Conservation (phyloP, 331 rosid species). For the Arachis monticola region DNA sequence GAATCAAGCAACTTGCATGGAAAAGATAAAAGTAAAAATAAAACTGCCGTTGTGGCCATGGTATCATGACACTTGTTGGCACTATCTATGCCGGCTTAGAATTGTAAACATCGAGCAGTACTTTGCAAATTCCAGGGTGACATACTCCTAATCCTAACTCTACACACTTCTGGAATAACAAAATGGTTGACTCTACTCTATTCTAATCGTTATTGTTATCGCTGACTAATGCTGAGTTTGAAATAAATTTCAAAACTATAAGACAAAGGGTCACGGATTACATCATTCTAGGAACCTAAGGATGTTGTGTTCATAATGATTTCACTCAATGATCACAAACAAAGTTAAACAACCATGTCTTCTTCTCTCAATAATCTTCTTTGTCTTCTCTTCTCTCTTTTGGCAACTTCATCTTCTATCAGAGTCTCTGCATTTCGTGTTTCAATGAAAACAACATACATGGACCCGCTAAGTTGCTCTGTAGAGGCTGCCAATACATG, state of each 20-base stretch:
- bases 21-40: not conserved
- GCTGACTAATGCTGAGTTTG: constrained; percentile 12
- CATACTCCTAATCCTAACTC: not conserved
- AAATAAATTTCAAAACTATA: constrained; percentile 9
- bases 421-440: not conserved
- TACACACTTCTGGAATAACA: constrained; percentile 17
- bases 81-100: constrained; percentile 5
- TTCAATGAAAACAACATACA: not conserved
- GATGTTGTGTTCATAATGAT: constrained; percentile 3
- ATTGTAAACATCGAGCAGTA: constrained; percentile 34
- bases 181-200: constrained; percentile 10
- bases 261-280: constrained; percentile 11
- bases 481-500: constrained; percentile 39
- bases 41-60: not conserved
- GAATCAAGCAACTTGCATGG: not conserved
- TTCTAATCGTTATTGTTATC: not conserved
- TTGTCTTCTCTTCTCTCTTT: constrained; percentile 42
- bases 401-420: constrained; percentile 26
- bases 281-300: constrained; percentile 19
- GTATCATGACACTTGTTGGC: not conserved
- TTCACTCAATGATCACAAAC: too few species aligned
- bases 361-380: constrained; percentile 37
- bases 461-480: constrained; percentile 54
- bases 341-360: constrained; percentile 60
- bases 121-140: constrained; percentile 8